Conservation (phyloP, 352 stramenopile species). For the Pythium chondricola region DNA sequence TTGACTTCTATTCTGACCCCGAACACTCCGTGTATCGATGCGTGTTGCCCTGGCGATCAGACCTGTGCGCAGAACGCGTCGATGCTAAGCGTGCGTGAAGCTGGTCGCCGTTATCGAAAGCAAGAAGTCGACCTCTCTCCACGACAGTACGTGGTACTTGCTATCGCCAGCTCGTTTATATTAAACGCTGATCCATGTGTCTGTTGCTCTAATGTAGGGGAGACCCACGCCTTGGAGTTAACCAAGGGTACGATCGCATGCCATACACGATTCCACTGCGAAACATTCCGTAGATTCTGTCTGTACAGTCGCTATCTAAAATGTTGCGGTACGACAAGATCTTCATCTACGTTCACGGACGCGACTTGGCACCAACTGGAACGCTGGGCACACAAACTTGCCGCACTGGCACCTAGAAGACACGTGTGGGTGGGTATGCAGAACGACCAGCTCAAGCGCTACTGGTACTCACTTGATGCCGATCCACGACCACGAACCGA, state of each 20-base stretch:
- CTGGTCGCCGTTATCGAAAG: constrained; percentile 42
- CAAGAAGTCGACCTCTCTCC: constrained; percentile 48
- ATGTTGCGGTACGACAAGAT: too few relatives aligned
- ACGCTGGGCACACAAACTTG: constrained; percentile 42
- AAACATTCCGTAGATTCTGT: constrained; percentile 39
- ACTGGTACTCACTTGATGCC: constrained; percentile 53
- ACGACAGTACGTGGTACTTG: constrained; percentile 36
- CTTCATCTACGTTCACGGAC: constrained; percentile 22
- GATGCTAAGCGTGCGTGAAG: constrained; percentile 34
- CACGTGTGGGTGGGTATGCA: too few relatives aligned
- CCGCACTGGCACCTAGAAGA: constrained; percentile 50
- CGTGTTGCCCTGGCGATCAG: constrained; percentile 37
- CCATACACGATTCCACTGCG: constrained; percentile 63
- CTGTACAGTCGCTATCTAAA: background rate
- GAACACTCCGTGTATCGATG: constrained; percentile 54
- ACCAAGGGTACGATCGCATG: constrained; percentile 74
- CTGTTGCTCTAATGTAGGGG: constrained; percentile 25
- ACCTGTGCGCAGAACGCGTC: constrained; percentile 41
- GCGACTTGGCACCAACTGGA: constrained; percentile 53
- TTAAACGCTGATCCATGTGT: background rate
- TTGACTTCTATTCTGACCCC: constrained; percentile 46
- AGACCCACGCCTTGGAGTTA: constrained; percentile 60
- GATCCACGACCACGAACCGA: constrained; percentile 75
- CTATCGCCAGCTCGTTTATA: constrained; percentile 1
- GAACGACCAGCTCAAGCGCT: too few relatives aligned